phyloP scores from a whole-genome alignment of 345 rosid genomes.

The Bruguiera parviflora region DNA sequence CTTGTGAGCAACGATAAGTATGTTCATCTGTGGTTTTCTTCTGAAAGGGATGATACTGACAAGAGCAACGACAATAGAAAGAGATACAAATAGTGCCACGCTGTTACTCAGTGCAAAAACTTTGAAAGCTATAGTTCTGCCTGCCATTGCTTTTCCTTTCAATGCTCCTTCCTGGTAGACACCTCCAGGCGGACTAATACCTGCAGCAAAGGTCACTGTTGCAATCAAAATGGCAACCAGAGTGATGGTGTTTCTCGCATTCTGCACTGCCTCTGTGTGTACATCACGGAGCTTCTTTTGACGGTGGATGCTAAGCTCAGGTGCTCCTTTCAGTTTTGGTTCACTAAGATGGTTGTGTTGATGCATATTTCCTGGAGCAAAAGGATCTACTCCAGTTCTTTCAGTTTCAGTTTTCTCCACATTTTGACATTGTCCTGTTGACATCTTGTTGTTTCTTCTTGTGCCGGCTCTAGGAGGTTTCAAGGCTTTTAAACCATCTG shows the following conservation, averaged over 20 bases:
- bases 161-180: slow-evolving; percentile 14
- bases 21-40: slow-evolving; percentile 14
- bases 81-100: slow-evolving; percentile 35
- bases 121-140: slow-evolving; percentile 26
- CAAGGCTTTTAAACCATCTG: not conserved
- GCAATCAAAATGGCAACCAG: slow-evolving; percentile 26
- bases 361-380: not conserved
- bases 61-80: slow-evolving; percentile 31
- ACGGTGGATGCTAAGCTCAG: not conserved
- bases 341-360: not conserved
- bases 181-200: slow-evolving; percentile 28
- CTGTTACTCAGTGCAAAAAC: slow-evolving; percentile 34
- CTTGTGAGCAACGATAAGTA: slow-evolving; percentile 27
- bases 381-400: not conserved
- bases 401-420: not conserved
- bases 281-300: slow-evolving; percentile 10
- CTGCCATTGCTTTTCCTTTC: slow-evolving; percentile 19
- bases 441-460: not conserved
- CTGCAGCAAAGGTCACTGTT: slow-evolving; percentile 26
- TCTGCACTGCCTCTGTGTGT: slow-evolving; percentile 20
- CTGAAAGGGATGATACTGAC: slow-evolving; percentile 28
- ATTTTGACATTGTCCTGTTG: not conserved
- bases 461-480: not conserved
- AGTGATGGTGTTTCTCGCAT: slow-evolving; percentile 29
- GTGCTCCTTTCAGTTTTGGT: slow-evolving; percentile 1